Conservation (phyloP, 2,329 filamentous ascomycete species). For the Magnaporthiopsis poae region DNA sequence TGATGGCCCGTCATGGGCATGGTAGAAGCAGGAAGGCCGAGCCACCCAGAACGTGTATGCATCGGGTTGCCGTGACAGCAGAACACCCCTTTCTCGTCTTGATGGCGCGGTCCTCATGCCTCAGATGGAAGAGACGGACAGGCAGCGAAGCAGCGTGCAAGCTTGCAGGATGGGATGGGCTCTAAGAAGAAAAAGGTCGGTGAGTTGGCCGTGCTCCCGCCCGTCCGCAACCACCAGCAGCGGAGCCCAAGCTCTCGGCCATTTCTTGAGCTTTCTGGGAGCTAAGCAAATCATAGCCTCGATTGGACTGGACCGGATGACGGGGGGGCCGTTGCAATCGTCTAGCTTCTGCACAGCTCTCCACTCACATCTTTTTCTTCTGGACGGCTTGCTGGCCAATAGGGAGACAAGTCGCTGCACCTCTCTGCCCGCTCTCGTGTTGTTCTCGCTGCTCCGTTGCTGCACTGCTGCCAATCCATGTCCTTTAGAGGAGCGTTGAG, state of each 20-base stretch:
- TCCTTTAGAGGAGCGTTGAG: not conserved
- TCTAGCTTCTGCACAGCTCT: not conserved
- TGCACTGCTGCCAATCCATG: not conserved
- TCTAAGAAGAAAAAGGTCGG: not conserved
- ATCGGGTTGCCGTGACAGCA: not conserved
- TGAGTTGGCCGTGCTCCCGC: not conserved
- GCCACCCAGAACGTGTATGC: not conserved
- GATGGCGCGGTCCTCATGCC: not conserved
- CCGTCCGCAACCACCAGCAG: not conserved
- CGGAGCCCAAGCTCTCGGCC: not conserved
- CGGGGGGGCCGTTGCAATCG: not conserved
- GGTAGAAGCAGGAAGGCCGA: not conserved
- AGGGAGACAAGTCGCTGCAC: not conserved
- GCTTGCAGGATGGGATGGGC: too few relatives aligned
- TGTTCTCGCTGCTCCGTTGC: not conserved
- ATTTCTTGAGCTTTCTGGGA: not conserved
- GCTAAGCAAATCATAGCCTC: not conserved
- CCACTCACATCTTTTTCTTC: not conserved
- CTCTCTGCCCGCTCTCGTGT: not conserved
- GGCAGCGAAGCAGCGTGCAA: too few relatives aligned
- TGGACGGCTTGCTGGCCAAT: not conserved
- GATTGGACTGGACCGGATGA: not conserved
- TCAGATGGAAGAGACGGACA: not conserved
- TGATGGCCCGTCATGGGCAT: not conserved
- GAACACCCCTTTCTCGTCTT: too few relatives aligned